A percentile compares a stretch with the other conserved stretches of the same genome.
These are phyloP conservation scores for Hericium erinaceus DNA, from an alignment of 768 basidiomycete species.

Conservation along the genomic window DNA sequence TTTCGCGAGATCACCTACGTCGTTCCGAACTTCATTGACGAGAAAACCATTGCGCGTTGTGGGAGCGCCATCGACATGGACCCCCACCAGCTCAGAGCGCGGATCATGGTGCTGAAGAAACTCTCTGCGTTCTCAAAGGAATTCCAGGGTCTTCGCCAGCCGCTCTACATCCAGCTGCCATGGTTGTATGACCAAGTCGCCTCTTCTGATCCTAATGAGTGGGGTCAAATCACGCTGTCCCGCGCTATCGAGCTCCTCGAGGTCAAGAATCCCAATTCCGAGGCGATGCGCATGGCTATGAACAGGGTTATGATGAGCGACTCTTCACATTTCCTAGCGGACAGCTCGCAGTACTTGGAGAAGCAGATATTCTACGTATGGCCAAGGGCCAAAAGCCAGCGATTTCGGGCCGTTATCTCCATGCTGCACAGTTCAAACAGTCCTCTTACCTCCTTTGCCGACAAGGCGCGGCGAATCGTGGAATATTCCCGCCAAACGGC, in stretches of 20 bases:
- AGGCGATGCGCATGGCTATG: conserved; percentile 37
- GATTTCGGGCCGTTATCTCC: conserved; percentile 35
- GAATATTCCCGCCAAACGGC: not conserved
- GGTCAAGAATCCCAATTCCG: conserved; percentile 8
- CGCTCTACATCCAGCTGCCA: conserved; percentile 22
- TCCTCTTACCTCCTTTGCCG: conserved; percentile 38
- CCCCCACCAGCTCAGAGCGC: conserved; percentile 39
- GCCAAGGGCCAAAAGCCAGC: conserved; percentile 45
- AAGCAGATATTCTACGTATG: conserved; percentile 54
- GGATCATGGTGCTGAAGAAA: conserved; percentile 54
- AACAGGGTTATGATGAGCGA: conserved; percentile 60
- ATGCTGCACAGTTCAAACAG: conserved; percentile 37
- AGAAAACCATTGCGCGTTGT: conserved; percentile 39
- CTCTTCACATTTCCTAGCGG: conserved; percentile 43
- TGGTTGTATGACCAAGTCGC: conserved; percentile 35
- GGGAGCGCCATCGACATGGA: conserved; percentile 26
- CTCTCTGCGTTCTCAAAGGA: conserved; percentile 43
- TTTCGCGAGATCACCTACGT: conserved; percentile 47
- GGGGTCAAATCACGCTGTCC: conserved; percentile 44
- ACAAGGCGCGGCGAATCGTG: conserved; percentile 40
- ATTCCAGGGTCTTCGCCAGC: conserved; percentile 31
- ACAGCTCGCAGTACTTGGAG: conserved; percentile 33
- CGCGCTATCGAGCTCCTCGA: conserved; percentile 36
- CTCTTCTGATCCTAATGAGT: conserved; percentile 37
- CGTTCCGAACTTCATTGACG: conserved; percentile 46